Conservation (phyloP, 1,284 basidiomycete species). For the Afroboletus lepidellus region DNA sequence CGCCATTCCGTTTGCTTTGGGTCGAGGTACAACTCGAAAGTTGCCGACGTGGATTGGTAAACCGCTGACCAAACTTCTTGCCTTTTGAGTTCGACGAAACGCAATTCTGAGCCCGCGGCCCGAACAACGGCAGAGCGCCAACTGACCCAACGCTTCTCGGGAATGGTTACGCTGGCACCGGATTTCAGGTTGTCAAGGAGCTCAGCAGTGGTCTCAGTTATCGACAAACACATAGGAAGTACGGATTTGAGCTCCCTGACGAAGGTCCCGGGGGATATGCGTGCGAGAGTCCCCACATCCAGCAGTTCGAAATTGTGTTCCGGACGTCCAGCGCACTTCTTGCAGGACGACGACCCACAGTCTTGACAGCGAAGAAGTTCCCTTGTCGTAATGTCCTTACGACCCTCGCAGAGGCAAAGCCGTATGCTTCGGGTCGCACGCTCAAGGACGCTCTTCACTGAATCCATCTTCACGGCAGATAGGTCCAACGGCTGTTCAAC, state of each 20-base stretch:
- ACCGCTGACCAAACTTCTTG: constrained; percentile 85
- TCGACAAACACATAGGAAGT: constrained; percentile 83
- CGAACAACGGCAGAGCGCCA: constrained; percentile 73
- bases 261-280: constrained; percentile 71
- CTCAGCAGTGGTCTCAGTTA: constrained; percentile 53
- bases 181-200: constrained; percentile 56
- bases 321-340: constrained; percentile 85
- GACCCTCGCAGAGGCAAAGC: constrained; percentile 88
- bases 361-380: constrained; percentile 70
- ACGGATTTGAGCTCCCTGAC: constrained; percentile 73
- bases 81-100: constrained; percentile 84
- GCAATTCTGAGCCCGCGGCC: constrained; percentile 64
- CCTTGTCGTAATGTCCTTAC: constrained; percentile 72
- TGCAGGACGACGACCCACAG: constrained; percentile 81
- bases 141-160: constrained; percentile 54
- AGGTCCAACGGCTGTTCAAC: constrained; percentile 65
- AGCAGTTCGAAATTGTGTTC: constrained; percentile 73
- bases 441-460: constrained; percentile 59
- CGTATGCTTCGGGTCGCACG: constrained; percentile 73
- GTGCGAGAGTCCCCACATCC: constrained; percentile 47
- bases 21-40: constrained; percentile 76
- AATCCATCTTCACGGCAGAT: constrained; percentile 47
- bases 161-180: constrained; percentile 43
- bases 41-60: constrained; percentile 73
- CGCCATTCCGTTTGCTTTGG: constrained; percentile 84